Conservation (phyloP, 2,329 filamentous ascomycete species). For the Pseudogymnoascus sp. region DNA sequence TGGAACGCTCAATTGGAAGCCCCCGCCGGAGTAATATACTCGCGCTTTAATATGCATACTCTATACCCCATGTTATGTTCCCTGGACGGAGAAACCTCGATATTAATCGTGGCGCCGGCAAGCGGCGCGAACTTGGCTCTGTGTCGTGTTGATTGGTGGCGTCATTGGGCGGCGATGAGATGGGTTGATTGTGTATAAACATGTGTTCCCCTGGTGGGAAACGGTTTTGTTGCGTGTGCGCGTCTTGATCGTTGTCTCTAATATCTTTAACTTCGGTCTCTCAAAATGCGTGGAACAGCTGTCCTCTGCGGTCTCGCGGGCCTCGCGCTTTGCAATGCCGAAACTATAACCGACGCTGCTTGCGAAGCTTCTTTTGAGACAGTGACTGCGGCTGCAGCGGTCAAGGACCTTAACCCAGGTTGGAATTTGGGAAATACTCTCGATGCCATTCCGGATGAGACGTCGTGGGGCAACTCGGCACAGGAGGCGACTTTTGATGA, state of each 20-base stretch:
- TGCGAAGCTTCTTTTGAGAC: constrained; percentile 19
- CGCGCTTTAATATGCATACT: neutral
- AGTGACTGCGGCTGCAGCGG: constrained; percentile 20
- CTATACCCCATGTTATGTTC: neutral
- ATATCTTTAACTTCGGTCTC: neutral
- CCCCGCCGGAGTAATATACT: neutral
- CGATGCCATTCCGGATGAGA: constrained; percentile 49
- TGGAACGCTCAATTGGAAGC: constrained; percentile 1
- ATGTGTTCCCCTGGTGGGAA: neutral
- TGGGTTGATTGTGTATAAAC: neutral
- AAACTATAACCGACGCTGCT: neutral
- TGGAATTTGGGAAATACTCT: constrained; percentile 58
- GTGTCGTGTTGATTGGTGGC: neutral
- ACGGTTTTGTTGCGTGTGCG: neutral
- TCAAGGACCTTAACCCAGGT: constrained; percentile 45
- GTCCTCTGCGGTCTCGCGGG: neutral
- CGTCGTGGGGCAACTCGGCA: constrained; percentile 50
- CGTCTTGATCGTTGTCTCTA: neutral
- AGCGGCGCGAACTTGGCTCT: neutral
- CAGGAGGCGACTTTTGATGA: constrained; percentile 45
- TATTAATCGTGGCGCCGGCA: neutral
- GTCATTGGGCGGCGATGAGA: neutral
- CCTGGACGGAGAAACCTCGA: neutral
- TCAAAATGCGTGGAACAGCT: constrained; percentile 4
- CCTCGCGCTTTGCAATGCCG: neutral